A percentile compares a stretch with the other conserved stretches of the same genome.
phyloP scores from a whole-genome alignment of 177 flowering plant species.

The Vitis hybrid region DNA sequence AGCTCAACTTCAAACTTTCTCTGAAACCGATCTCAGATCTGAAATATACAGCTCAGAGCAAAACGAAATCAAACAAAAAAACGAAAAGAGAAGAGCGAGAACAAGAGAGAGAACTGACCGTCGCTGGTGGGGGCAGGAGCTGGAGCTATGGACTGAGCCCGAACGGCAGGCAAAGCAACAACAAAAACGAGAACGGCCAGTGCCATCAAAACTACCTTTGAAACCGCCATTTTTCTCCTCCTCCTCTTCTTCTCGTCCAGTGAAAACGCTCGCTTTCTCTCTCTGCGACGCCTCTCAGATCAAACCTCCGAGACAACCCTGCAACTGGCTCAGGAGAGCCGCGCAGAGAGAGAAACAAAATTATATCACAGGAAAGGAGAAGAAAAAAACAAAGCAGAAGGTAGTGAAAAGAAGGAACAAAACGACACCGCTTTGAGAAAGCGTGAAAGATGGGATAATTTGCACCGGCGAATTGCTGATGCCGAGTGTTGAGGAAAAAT shows the following conservation, averaged over 20 bases:
- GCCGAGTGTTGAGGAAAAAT: too few relatives aligned
- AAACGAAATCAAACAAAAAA: neutral
- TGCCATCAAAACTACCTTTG: constrained; percentile 29
- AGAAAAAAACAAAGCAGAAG: neutral
- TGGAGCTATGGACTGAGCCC: constrained; percentile 37
- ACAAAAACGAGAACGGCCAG: constrained; percentile 24
- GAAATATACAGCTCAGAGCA: too few relatives aligned
- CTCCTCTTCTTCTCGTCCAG: neutral
- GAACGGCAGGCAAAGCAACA: constrained; percentile 33
- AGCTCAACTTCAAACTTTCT: neutral
- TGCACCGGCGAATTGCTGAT: too few relatives aligned
- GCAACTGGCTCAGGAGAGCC: constrained; percentile 14
- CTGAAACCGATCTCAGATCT: neutral
- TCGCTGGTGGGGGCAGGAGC: constrained; percentile 56
- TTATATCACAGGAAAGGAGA: neutral
- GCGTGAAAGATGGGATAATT: too few relatives aligned
- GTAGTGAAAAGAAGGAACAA: neutral
- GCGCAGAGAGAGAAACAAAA: constrained; percentile 22
- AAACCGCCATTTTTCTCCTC: constrained; percentile 29
- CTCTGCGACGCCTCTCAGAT: constrained; percentile 23
- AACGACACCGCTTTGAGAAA: too few relatives aligned
- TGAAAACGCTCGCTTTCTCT: constrained; percentile 10
- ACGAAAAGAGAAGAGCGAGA: neutral
- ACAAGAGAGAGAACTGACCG: constrained; percentile 21
- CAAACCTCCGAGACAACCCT: neutral